These are phyloP conservation scores for Gardenia jasminoides DNA, from an alignment of 257 asterid species.

Conservation along the genomic window DNA sequence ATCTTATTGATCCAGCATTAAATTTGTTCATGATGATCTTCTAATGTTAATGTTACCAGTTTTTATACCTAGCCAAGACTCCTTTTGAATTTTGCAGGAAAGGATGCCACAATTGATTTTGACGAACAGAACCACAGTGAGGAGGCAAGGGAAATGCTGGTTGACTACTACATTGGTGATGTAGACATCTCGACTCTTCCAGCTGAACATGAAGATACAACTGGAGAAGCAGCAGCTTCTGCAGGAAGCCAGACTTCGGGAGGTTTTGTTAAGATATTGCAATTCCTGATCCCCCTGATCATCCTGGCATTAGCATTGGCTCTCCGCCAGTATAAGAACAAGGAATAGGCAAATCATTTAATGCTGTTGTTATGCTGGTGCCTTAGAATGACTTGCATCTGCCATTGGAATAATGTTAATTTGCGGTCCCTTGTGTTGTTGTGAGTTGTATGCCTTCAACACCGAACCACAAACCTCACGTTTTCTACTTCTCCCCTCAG, in stretches of 20 bases:
- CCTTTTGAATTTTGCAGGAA: constrained; percentile 32
- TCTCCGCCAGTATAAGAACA: constrained; percentile 35
- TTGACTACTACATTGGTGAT: constrained; percentile 43
- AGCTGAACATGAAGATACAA: background rate
- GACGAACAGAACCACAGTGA: constrained; percentile 68
- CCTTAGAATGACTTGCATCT: background rate
- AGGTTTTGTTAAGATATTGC: constrained; percentile 33
- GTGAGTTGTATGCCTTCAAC: no score
- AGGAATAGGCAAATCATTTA: constrained; percentile 24
- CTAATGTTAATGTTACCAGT: background rate
- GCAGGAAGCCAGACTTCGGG: constrained; percentile 21
- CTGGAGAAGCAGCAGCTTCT: constrained; percentile 7
- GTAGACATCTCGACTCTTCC: constrained; percentile 55
- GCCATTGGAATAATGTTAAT: background rate
- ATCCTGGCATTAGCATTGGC: constrained; percentile 43
- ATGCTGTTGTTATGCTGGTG: background rate
- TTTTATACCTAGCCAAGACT: background rate
- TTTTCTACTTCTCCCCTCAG: background rate
- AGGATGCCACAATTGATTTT: constrained; percentile 61
- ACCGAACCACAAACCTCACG: background rate
- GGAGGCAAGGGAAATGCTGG: constrained; percentile 43
- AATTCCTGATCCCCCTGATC: constrained; percentile 45
- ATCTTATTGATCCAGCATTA: background rate
- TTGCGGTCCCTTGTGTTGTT: background rate
- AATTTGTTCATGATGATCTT: background rate